phyloP scores from a whole-genome alignment of 768 basidiomycete species.

The Postia placenta region DNA sequence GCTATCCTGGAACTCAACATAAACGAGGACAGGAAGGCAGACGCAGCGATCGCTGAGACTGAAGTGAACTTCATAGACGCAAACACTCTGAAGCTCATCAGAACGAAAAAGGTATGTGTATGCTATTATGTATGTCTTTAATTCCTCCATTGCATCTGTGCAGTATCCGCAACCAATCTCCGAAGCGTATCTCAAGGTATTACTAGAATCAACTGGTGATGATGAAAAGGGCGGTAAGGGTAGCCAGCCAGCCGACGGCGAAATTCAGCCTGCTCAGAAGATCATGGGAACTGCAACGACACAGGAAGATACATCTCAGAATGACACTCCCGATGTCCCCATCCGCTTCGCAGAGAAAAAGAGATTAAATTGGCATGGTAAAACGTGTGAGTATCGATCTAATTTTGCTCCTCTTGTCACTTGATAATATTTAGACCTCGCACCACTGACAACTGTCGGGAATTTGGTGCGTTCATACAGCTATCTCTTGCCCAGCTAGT shows the following conservation, averaged over 20 bases:
- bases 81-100: conserved; percentile 53
- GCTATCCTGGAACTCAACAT: conserved; percentile 38
- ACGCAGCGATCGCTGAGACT: conserved; percentile 36
- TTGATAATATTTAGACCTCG: conserved; percentile 39
- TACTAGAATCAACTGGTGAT: conserved; percentile 27
- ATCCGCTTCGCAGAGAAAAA: conserved; percentile 78
- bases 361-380: conserved; percentile 77
- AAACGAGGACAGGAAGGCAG: conserved; percentile 57
- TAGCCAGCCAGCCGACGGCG: neutral
- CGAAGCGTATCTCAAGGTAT: conserved; percentile 51
- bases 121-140: too few species aligned
- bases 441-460: conserved; percentile 91
- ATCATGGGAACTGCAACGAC: too few species aligned
- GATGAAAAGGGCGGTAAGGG: conserved; percentile 10
- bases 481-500: neutral
- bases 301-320: conserved; percentile 22
- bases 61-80: conserved; percentile 69
- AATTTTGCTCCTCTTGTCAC: conserved; percentile 28
- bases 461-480: conserved; percentile 60
- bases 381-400: conserved; percentile 61
- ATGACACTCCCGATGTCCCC: conserved; percentile 64
- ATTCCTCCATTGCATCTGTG: neutral
- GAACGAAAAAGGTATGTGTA: conserved; percentile 59
- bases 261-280: conserved; percentile 5
- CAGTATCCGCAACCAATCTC: conserved; percentile 66